Evolutionary conservation across 2,329 filamentous ascomycete species (phyloP).

Genomic region (Neoscytalidium dimidiatum): DNA sequence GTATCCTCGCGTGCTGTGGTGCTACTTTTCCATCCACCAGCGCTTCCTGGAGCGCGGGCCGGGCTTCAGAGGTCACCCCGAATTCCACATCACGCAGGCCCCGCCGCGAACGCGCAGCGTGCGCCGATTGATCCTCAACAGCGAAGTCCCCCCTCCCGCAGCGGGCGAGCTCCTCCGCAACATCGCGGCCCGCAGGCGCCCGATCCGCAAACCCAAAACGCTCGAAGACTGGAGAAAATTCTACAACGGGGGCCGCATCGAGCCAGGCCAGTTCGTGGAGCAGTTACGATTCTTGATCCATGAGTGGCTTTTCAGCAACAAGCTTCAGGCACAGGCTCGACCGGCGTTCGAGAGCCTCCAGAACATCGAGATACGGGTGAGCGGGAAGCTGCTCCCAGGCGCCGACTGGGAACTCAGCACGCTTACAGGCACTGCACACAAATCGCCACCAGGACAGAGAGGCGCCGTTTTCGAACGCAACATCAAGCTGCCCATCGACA

Average conservation of each 20-base stretch:
- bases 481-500: neutral
- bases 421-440: neutral
- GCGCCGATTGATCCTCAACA: neutral
- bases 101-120: constrained; percentile 6
- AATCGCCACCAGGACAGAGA: neutral
- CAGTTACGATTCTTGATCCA: neutral
- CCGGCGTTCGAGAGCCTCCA: constrained; percentile 1
- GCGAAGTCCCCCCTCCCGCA: neutral
- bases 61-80: neutral
- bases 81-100: constrained; percentile 7
- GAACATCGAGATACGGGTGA: neutral
- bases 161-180: neutral
- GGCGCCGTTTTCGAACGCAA: constrained; percentile 4
- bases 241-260: neutral
- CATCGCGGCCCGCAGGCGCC: neutral
- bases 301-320: constrained; percentile 1
- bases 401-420: constrained; percentile 6
- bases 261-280: neutral
- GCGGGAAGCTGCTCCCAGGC: neutral
- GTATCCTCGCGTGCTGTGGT: constrained; percentile 10
- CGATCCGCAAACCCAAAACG: neutral
- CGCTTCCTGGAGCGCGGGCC: constrained; percentile 15
- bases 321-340: neutral
- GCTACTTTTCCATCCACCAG: constrained; percentile 3
- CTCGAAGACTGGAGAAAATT: neutral